phyloP scores from a whole-genome alignment of 2,329 filamentous ascomycete genomes.

The Colletotrichum sp. region DNA sequence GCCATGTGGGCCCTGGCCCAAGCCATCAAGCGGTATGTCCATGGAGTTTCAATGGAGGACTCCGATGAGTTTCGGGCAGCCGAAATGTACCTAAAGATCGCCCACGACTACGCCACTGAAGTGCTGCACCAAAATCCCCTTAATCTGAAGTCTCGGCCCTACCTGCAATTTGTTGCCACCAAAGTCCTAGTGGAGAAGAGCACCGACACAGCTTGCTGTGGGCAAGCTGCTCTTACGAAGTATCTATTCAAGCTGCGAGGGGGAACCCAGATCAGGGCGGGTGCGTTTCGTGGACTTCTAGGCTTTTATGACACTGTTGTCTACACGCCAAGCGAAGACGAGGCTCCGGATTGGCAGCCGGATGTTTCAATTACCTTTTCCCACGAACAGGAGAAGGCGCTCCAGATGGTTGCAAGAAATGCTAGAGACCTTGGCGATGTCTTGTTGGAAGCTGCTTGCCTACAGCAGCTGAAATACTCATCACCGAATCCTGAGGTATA shows the following conservation, averaged over 20 bases:
- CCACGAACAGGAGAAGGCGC: not conserved
- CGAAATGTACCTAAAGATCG: not conserved
- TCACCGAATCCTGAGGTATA: not conserved
- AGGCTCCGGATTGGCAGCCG: not conserved
- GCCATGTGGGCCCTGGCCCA: not conserved
- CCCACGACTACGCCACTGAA: not conserved
- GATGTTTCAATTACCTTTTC: not conserved
- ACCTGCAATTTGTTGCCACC: not conserved
- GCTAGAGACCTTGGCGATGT: not conserved
- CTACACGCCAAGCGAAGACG: not conserved
- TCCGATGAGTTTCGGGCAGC: not conserved
- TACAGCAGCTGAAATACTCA: rapidly evolving
- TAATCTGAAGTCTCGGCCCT: not conserved
- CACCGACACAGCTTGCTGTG: not conserved
- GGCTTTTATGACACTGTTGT: too few relatives aligned
- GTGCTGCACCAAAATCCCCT: not conserved
- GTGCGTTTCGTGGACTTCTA: not conserved
- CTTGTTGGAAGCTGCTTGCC: not conserved
- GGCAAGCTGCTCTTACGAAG: not conserved
- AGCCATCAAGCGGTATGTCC: too few relatives aligned
- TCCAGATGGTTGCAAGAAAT: not conserved
- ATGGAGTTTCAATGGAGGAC: too few relatives aligned
- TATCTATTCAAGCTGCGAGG: not conserved
- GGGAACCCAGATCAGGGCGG: rapidly evolving
- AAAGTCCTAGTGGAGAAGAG: not conserved